phyloP scores from a whole-genome alignment of 176 grass and related monocot species.

The Juncus effusus region DNA sequence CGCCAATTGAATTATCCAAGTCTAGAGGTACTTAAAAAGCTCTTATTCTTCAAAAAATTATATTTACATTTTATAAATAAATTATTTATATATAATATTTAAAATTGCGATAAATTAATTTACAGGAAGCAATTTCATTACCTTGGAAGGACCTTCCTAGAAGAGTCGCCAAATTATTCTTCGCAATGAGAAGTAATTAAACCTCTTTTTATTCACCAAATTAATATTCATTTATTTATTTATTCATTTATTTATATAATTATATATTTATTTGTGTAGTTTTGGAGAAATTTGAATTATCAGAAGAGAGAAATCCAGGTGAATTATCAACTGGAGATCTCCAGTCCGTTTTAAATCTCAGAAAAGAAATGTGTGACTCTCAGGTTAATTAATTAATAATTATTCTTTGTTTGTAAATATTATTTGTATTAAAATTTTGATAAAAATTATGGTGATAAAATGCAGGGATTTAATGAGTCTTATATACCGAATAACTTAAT shows the following conservation, averaged over 20 bases:
- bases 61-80: not conserved
- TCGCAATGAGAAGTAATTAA: constrained; percentile 68
- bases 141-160: constrained; percentile 70
- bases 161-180: constrained; percentile 67
- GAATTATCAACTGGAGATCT: constrained; percentile 65
- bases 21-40: constrained; percentile 46
- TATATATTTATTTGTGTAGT: constrained; percentile 39
- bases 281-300: constrained; percentile 71
- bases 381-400: constrained; percentile 41
- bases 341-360: constrained; percentile 49
- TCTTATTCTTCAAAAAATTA: not conserved
- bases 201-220: not conserved
- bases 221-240: not conserved
- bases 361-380: constrained; percentile 68
- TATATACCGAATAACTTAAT: constrained; percentile 53
- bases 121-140: constrained; percentile 72
- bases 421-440: not conserved
- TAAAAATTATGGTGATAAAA: constrained; percentile 3
- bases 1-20: constrained; percentile 55
- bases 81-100: not conserved
- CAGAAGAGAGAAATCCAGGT: constrained; percentile 47
- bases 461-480: constrained; percentile 78
- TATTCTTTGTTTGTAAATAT: not conserved
- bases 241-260: not conserved
- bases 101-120: not conserved